These are phyloP conservation scores for Penicillium lagena DNA, from an alignment of 495 filamentous ascomycete species.

Conservation along the genomic window DNA sequence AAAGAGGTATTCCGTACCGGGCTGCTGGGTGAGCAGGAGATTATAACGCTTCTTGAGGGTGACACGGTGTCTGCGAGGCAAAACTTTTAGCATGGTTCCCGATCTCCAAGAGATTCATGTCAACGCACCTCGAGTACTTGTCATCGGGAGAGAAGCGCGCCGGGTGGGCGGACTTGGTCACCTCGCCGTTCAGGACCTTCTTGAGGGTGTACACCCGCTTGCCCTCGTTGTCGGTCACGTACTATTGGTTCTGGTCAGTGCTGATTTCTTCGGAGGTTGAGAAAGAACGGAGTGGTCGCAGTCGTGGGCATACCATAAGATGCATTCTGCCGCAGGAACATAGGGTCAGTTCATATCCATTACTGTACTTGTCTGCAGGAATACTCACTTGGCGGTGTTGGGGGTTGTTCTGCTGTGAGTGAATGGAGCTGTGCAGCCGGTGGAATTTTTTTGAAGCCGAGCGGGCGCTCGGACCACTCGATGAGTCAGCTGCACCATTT, in stretches of 20 bases:
- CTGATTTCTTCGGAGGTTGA: not conserved
- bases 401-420: constrained; percentile 3
- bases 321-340: constrained; percentile 33
- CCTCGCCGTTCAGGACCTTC: constrained; percentile 56
- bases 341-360: constrained; percentile 10
- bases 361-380: not conserved
- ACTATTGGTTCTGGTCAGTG: constrained; percentile 38
- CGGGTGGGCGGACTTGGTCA: constrained; percentile 94
- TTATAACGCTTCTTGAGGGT: constrained; percentile 89
- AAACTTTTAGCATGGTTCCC: not conserved
- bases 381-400: constrained; percentile 26
- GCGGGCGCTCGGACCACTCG: constrained; percentile 14
- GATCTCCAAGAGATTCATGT: not conserved
- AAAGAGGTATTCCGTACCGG: constrained; percentile 25
- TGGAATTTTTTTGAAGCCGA: constrained; percentile 25
- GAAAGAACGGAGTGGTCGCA: not conserved
- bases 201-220: constrained; percentile 76
- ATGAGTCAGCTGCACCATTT: constrained; percentile 31
- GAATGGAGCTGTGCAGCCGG: constrained; percentile 10
- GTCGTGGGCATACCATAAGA: constrained; percentile 40
- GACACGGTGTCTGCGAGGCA: constrained; percentile 75
- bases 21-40: constrained; percentile 77
- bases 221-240: constrained; percentile 69
- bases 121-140: constrained; percentile 76
- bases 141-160: constrained; percentile 97